These are phyloP conservation scores for Hypomontagnella monticulosa DNA, from an alignment of 495 filamentous ascomycete genomes.

Conservation along the genomic window DNA sequence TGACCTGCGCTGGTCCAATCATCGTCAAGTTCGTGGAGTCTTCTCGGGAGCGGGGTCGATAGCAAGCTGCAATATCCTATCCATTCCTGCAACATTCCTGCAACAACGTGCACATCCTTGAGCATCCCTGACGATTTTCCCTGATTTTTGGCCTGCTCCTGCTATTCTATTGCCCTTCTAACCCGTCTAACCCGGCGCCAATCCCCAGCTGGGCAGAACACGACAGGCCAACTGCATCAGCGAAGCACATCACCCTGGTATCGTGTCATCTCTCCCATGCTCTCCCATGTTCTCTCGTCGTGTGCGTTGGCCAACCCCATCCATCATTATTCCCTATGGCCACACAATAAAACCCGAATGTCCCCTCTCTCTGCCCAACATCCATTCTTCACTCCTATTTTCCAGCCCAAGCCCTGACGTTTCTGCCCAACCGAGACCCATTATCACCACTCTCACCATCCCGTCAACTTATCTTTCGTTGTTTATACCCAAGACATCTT, in stretches of 20 bases:
- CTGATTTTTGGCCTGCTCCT: background rate
- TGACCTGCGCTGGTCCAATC: slow-evolving; percentile 15
- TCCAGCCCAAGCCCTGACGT: slow-evolving; percentile 58
- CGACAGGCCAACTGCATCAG: slow-evolving; percentile 33
- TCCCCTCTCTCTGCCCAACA: slow-evolving; percentile 61
- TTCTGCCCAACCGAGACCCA: slow-evolving; percentile 56
- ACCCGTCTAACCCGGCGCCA: slow-evolving; percentile 31
- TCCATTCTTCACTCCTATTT: slow-evolving; percentile 53
- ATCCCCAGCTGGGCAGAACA: slow-evolving; percentile 19
- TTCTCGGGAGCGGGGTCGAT: slow-evolving; percentile 30
- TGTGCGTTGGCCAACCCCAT: slow-evolving; percentile 40
- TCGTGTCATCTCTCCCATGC: slow-evolving; percentile 35
- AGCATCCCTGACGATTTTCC: slow-evolving; percentile 14
- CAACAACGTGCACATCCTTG: slow-evolving; percentile 22
- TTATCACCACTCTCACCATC: slow-evolving; percentile 39
- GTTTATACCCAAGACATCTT: slow-evolving; percentile 43
- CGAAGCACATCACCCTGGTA: slow-evolving; percentile 40
- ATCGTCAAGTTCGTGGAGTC: slow-evolving; percentile 12
- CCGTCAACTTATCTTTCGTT: slow-evolving; percentile 42
- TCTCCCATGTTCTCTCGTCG: background rate
- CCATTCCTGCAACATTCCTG: background rate
- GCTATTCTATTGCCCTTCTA: slow-evolving; percentile 17
- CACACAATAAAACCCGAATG: slow-evolving; percentile 59
- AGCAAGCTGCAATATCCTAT: background rate
- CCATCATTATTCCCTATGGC: slow-evolving; percentile 36